These are phyloP conservation scores for Pulicaria dysenterica DNA, from an alignment of 129 eudicot genomes.

Conservation along the genomic window DNA sequence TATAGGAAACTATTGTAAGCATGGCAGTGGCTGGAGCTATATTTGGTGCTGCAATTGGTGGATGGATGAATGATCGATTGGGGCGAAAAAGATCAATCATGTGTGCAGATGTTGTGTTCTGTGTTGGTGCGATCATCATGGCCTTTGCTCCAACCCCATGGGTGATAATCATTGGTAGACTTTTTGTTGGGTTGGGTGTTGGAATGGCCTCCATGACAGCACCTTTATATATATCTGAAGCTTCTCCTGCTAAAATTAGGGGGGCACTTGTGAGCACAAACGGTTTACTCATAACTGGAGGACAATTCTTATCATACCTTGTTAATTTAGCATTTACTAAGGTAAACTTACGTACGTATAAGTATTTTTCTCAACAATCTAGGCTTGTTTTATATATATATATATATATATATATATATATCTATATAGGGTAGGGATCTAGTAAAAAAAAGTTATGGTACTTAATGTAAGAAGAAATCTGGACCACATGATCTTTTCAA, in stretches of 20 bases:
- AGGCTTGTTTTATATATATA: too few relatives aligned
- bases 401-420: too few relatives aligned
- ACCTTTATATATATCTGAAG: slow-evolving; percentile 27
- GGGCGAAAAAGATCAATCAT: slow-evolving; percentile 51
- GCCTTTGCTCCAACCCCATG: slow-evolving; percentile 26
- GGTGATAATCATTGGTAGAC: slow-evolving; percentile 23
- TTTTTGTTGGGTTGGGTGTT: slow-evolving; percentile 21
- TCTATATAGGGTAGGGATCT: too few relatives aligned
- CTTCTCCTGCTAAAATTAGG: slow-evolving; percentile 20
- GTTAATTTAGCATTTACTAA: slow-evolving; percentile 20
- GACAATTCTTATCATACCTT: slow-evolving; percentile 14
- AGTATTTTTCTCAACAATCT: too few relatives aligned
- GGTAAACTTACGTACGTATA: slow-evolving; percentile 7
- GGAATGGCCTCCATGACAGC: slow-evolving; percentile 26
- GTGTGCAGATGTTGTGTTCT: slow-evolving; percentile 54
- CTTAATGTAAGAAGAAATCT: too few relatives aligned
- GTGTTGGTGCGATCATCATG: slow-evolving; percentile 36
- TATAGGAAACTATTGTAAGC: slow-evolving; percentile 30
- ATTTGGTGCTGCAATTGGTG: slow-evolving; percentile 44
- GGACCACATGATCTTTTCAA: too few relatives aligned
- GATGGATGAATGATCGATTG: slow-evolving; percentile 50
- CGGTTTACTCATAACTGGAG: slow-evolving; percentile 27
- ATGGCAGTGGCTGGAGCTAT: slow-evolving; percentile 35
- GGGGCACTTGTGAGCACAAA: slow-evolving; percentile 25
- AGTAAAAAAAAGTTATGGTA: too few relatives aligned